A percentile compares a stretch with the other conserved stretches of the same genome.
These are phyloP conservation scores for Fistulina hepatica DNA, from an alignment of 1,284 basidiomycete genomes.

Conservation along the genomic window DNA sequence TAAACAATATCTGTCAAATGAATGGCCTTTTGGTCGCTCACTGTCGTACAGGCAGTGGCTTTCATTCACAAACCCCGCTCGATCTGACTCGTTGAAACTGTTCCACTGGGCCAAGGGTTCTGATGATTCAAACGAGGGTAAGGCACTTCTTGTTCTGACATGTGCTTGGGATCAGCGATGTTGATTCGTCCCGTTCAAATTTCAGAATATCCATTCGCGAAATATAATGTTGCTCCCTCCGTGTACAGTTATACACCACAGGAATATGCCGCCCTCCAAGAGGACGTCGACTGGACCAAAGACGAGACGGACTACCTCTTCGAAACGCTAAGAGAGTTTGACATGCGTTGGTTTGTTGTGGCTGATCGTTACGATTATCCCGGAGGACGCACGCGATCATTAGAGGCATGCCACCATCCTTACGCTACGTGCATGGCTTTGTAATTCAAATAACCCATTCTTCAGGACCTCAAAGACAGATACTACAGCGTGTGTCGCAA, in stretches of 20 bases:
- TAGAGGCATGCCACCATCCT: conserved; percentile 49
- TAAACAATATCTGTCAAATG: conserved; percentile 17
- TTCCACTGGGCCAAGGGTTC: conserved; percentile 62
- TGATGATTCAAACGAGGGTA: conserved; percentile 44
- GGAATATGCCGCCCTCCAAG: conserved; percentile 76
- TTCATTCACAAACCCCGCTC: conserved; percentile 55
- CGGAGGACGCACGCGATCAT: conserved; percentile 39
- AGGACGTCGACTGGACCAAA: conserved; percentile 82
- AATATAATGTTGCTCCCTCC: conserved; percentile 66
- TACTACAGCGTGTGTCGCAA: conserved; percentile 92
- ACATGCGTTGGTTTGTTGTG: conserved; percentile 85
- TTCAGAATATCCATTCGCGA: conserved; percentile 66
- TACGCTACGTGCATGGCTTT: not conserved
- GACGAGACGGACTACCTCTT: conserved; percentile 96
- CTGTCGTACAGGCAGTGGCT: conserved; percentile 59
- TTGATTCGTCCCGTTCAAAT: conserved; percentile 1
- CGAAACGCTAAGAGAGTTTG: conserved; percentile 70
- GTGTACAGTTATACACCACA: conserved; percentile 81
- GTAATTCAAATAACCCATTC: conserved; percentile 1
- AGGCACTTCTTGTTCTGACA: conserved; percentile 10
- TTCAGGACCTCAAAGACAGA: conserved; percentile 86
- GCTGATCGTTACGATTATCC: conserved; percentile 82
- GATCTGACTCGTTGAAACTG: conserved; percentile 49
- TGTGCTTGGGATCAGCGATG: not conserved
- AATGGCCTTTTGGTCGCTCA: not conserved